These are phyloP conservation scores for Alternaria hordeiaustralica DNA, from an alignment of 2,329 filamentous ascomycete species.

Conservation along the genomic window DNA sequence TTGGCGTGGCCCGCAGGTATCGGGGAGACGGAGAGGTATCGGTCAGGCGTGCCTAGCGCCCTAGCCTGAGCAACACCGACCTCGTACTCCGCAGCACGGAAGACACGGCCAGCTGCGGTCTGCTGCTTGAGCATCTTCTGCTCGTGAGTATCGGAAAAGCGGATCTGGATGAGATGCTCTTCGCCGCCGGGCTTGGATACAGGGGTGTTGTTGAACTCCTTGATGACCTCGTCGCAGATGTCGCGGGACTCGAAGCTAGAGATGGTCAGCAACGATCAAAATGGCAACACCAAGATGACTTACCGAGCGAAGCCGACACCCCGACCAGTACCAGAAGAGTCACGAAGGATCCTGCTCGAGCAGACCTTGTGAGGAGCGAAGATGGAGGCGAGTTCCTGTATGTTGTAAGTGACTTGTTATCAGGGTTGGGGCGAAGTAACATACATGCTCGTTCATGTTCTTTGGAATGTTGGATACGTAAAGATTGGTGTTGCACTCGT, in stretches of 20 bases:
- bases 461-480: constrained; percentile 98
- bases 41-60: constrained; percentile 41
- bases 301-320: constrained; percentile 97
- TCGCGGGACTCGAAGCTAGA: constrained; percentile 86
- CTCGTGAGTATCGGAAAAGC: constrained; percentile 94
- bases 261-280: constrained; percentile 3
- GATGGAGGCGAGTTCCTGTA: constrained; percentile 76
- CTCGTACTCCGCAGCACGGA: constrained; percentile 90
- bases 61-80: constrained; percentile 50
- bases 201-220: constrained; percentile 77
- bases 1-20: constrained; percentile 41
- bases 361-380: constrained; percentile 83
- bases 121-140: constrained; percentile 97
- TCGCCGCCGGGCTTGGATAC: constrained; percentile 66
- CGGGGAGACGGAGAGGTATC: constrained; percentile 44
- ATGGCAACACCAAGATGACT: constrained; percentile 31
- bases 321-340: constrained; percentile 89
- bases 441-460: constrained; percentile 85
- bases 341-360: constrained; percentile 93
- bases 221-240: constrained; percentile 87
- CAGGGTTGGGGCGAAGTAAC: constrained; percentile 32
- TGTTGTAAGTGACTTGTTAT: constrained; percentile 18
- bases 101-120: constrained; percentile 92
- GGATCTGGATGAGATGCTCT: constrained; percentile 86
- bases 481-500: constrained; percentile 88